Evolutionary conservation across 306 rosid genomes (phyloP).

Genomic region (Dalbergia cultrata): DNA sequence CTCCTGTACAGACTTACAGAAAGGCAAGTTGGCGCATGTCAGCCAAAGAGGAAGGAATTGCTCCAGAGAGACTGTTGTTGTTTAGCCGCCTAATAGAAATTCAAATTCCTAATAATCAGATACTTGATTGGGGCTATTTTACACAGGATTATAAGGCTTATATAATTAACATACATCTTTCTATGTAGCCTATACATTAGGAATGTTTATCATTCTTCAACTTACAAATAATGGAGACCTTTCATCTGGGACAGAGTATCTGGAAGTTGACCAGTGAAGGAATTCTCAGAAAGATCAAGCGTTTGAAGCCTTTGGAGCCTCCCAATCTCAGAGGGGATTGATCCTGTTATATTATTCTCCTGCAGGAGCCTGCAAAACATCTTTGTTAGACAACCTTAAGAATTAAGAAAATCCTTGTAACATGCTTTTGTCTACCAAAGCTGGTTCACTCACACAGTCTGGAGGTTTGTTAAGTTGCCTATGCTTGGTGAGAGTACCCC

Average conservation of each 20-base stretch:
- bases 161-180: background rate
- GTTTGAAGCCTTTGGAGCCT: constrained; percentile 79
- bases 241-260: constrained; percentile 67
- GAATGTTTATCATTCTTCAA: constrained; percentile 14
- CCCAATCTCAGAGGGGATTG: constrained; percentile 81
- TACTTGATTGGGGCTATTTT: background rate
- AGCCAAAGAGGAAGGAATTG: constrained; percentile 84
- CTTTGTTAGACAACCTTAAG: constrained; percentile 17
- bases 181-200: background rate
- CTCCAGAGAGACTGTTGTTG: constrained; percentile 80
- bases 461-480: constrained; percentile 82
- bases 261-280: constrained; percentile 80
- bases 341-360: constrained; percentile 81
- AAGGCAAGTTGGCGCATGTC: constrained; percentile 78
- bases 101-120: constrained; percentile 52
- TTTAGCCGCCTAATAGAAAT: constrained; percentile 77
- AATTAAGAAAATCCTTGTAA: background rate
- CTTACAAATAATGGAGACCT: constrained; percentile 87
- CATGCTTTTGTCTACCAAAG: constrained; percentile 2
- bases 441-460: constrained; percentile 67
- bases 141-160: background rate
- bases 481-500: constrained; percentile 89
- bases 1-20: constrained; percentile 64
- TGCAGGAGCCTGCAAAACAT: constrained; percentile 70
- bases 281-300: constrained; percentile 89